These are phyloP conservation scores for Heterobasidion occidentale DNA, from an alignment of 1,284 basidiomycete species.

Conservation along the genomic window DNA sequence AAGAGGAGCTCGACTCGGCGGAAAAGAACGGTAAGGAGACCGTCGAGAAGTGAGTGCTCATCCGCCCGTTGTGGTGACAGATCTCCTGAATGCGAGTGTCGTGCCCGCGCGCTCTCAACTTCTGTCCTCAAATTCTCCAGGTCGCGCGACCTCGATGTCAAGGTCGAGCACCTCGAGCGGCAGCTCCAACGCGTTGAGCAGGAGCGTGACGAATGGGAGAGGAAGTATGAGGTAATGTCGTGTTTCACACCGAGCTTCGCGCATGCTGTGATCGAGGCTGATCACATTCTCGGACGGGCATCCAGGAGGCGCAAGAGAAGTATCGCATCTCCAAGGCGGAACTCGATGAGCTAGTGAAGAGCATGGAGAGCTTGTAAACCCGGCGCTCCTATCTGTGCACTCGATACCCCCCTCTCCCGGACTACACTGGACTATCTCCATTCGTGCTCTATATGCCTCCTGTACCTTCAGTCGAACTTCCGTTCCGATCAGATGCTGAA, in stretches of 20 bases:
- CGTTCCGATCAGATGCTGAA: too few relatives aligned
- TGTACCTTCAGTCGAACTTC: too few relatives aligned
- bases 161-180: slow-evolving; percentile 98
- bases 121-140: slow-evolving; percentile 31
- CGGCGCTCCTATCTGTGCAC: background rate
- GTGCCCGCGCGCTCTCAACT: too few relatives aligned
- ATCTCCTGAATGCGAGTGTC: too few relatives aligned
- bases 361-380: slow-evolving; percentile 74
- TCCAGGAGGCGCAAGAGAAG: slow-evolving; percentile 70
- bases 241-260: slow-evolving; percentile 3
- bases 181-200: slow-evolving; percentile 84
- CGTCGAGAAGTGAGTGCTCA: slow-evolving; percentile 43
- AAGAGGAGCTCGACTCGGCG: slow-evolving; percentile 91
- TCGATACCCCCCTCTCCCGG: background rate
- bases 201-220: slow-evolving; percentile 92
- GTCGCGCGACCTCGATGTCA: slow-evolving; percentile 94
- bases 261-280: background rate
- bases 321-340: slow-evolving; percentile 76
- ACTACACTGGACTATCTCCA: background rate
- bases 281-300: background rate
- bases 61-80: too few relatives aligned
- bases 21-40: slow-evolving; percentile 98
- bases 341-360: slow-evolving; percentile 79
- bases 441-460: background rate
- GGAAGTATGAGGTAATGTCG: slow-evolving; percentile 81